phyloP scores from a whole-genome alignment of 2,329 filamentous ascomycete genomes.

The Whalleya microplaca region DNA sequence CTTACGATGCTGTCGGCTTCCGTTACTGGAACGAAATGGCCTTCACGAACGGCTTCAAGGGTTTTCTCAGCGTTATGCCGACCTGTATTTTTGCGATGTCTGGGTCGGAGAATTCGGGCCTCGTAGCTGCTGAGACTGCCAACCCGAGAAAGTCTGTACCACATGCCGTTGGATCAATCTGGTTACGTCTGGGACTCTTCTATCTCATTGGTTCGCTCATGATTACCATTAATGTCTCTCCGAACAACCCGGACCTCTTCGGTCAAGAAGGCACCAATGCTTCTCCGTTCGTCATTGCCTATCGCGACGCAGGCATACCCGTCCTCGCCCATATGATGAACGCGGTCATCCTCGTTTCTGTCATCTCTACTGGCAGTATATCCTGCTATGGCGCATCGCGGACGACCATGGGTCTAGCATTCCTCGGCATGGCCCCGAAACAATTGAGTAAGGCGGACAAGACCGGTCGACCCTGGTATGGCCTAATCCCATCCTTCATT shows the following conservation, averaged over 20 bases:
- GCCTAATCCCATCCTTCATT: constrained; percentile 54
- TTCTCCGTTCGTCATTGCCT: constrained; percentile 51
- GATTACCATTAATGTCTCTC: constrained; percentile 48
- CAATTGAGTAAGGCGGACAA: constrained; percentile 39
- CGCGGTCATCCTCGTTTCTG: constrained; percentile 51
- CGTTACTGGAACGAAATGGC: constrained; percentile 47
- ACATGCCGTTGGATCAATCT: constrained; percentile 49
- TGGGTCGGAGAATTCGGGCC: constrained; percentile 47
- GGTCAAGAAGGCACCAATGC: constrained; percentile 46
- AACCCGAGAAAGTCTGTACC: constrained; percentile 49
- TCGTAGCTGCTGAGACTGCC: constrained; percentile 47
- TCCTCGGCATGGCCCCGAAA: constrained; percentile 47
- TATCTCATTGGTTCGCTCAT: constrained; percentile 50
- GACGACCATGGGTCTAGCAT: constrained; percentile 47
- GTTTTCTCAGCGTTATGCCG: constrained; percentile 59
- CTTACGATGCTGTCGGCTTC: constrained; percentile 45
- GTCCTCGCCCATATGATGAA: constrained; percentile 52
- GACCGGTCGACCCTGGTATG: constrained; percentile 41
- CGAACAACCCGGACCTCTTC: constrained; percentile 44
- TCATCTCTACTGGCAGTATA: constrained; percentile 48
- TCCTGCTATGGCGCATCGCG: constrained; percentile 48
- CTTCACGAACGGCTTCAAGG: constrained; percentile 50
- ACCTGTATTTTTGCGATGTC: constrained; percentile 55
- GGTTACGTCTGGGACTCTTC: constrained; percentile 49
- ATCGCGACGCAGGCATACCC: constrained; percentile 43